These are phyloP conservation scores for Tetragonia tetragonoides DNA, from an alignment of 148 eudicot species.

Conservation along the genomic window DNA sequence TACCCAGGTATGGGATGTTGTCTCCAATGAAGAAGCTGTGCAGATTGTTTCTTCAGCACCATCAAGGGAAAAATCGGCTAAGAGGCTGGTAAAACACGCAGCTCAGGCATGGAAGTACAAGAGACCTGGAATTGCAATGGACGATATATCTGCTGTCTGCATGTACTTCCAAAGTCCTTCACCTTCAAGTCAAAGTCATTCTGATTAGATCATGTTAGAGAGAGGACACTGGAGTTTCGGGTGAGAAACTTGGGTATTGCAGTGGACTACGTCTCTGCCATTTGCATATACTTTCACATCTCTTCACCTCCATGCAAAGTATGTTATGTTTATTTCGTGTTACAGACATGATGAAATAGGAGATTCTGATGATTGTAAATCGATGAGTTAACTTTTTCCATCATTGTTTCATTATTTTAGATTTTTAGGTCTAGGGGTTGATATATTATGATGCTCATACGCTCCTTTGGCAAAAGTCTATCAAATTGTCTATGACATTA, in stretches of 20 bases:
- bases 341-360: background rate
- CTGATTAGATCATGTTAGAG: background rate
- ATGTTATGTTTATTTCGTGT: too few species aligned
- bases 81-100: constrained; percentile 61
- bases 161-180: constrained; percentile 51
- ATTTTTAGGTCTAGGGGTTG: background rate
- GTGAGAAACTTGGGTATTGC: constrained; percentile 39
- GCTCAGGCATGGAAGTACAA: constrained; percentile 62
- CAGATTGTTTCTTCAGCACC: constrained; percentile 55
- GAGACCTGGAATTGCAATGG: constrained; percentile 49
- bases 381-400: background rate
- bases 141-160: constrained; percentile 77
- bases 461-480: background rate
- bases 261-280: constrained; percentile 62
- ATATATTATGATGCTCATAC: background rate
- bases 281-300: constrained; percentile 59
- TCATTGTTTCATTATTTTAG: background rate
- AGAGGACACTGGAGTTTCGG: background rate
- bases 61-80: constrained; percentile 59
- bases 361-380: background rate
- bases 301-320: constrained; percentile 10
- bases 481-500: background rate
- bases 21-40: constrained; percentile 74
- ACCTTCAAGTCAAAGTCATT: constrained; percentile 2
- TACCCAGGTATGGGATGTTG: constrained; percentile 77